A percentile compares a stretch with the other conserved stretches of the same genome.
Evolutionary conservation across 805 yeast species (phyloP).

Genomic region (Cephaloascus albidus): DNA sequence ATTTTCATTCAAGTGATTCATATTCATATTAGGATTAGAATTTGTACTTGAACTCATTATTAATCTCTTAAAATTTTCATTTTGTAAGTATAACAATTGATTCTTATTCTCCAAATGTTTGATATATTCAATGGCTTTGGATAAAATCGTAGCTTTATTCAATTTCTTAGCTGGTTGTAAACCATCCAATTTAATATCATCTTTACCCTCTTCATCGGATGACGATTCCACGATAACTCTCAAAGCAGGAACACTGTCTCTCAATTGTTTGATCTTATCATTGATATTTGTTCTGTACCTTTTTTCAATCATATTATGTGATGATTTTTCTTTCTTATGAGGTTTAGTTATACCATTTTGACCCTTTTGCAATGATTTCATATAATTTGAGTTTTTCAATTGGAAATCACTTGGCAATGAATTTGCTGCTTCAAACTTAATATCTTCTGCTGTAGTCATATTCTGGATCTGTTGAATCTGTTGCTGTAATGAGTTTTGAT

Average conservation of each 20-base stretch:
- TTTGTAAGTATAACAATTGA: constrained; percentile 36
- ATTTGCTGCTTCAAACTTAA: too few relatives aligned
- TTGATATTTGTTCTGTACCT: constrained; percentile 65
- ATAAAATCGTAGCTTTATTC: constrained; percentile 67
- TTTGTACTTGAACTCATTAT: too few relatives aligned
- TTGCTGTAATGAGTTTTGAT: too few relatives aligned
- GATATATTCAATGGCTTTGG: constrained; percentile 73
- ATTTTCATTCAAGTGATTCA: too few relatives aligned
- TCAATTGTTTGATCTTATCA: constrained; percentile 51
- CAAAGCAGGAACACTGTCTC: constrained; percentile 60
- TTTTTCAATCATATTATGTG: constrained; percentile 67
- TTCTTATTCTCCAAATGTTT: constrained; percentile 62
- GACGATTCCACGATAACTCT: constrained; percentile 32
- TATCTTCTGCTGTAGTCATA: too few relatives aligned
- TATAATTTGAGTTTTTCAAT: too few relatives aligned
- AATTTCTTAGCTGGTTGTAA: constrained; percentile 67
- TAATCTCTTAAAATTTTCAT: constrained; percentile 21
- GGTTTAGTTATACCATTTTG: constrained; percentile 22
- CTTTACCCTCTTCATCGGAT: constrained; percentile 33
- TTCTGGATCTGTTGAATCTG: too few relatives aligned
- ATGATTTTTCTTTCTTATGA: constrained; percentile 41
- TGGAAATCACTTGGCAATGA: too few relatives aligned
- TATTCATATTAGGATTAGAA: too few relatives aligned
- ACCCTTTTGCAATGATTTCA: too few relatives aligned
- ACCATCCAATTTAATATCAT: constrained; percentile 61